phyloP scores from a whole-genome alignment of 495 filamentous ascomycete species.

The Hyaloscypha bicolor region DNA sequence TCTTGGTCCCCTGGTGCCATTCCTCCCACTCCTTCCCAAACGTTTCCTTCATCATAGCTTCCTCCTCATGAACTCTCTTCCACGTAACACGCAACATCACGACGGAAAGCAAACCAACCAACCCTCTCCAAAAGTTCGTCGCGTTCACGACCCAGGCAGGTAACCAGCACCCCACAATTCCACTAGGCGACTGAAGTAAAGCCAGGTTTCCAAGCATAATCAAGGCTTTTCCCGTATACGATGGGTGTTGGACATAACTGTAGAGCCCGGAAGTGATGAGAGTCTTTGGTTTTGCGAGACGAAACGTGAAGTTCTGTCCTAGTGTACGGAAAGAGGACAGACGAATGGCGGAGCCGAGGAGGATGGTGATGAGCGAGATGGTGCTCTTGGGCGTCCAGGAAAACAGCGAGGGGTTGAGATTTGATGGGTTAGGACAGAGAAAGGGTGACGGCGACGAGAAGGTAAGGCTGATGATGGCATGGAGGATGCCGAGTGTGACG shows the following conservation, averaged over 20 bases:
- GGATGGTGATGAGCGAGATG: slow-evolving; percentile 7
- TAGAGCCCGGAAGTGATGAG: slow-evolving; percentile 48
- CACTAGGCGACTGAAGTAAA: slow-evolving; percentile 13
- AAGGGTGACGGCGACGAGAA: slow-evolving; percentile 13
- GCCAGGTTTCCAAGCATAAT: slow-evolving; percentile 11
- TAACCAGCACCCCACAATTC: slow-evolving; percentile 23
- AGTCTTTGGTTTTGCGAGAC: slow-evolving; percentile 44
- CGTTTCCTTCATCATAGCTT: slow-evolving; percentile 23
- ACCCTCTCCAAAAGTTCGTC: slow-evolving; percentile 8
- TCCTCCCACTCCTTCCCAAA: slow-evolving; percentile 30
- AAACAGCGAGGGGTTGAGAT: slow-evolving; percentile 18
- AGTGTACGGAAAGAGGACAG: slow-evolving; percentile 32
- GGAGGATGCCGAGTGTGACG: slow-evolving; percentile 16
- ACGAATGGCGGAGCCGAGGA: slow-evolving; percentile 1
- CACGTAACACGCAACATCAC: not conserved
- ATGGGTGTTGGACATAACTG: slow-evolving; percentile 50
- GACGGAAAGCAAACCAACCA: not conserved
- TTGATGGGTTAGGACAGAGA: slow-evolving; percentile 17
- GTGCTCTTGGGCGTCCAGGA: slow-evolving; percentile 6
- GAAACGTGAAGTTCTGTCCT: slow-evolving; percentile 50
- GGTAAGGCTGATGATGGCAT: slow-evolving; percentile 9
- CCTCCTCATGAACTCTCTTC: slow-evolving; percentile 23
- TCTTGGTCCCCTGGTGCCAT: slow-evolving; percentile 23
- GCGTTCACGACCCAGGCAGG: not conserved
- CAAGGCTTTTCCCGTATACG: slow-evolving; percentile 41